These are phyloP conservation scores for Pichia sp. DNA, from an alignment of 1,139 yeast species.

Conservation along the genomic window DNA sequence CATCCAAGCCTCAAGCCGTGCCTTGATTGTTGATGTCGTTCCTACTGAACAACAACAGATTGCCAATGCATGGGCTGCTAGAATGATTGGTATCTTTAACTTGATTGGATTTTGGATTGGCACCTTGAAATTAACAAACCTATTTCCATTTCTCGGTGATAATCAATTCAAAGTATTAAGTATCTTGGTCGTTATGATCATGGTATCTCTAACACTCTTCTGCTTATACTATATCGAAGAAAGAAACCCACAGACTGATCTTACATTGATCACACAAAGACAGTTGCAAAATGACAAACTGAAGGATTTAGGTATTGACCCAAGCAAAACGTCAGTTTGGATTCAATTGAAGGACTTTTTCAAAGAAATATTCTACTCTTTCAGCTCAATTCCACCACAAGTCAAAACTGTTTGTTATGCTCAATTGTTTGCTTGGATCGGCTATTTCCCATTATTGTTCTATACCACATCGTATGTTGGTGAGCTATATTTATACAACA, in stretches of 20 bases:
- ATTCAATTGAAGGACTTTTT: constrained; percentile 32
- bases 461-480: constrained; percentile 52
- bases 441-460: constrained; percentile 48
- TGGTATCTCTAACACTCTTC: constrained; percentile 38
- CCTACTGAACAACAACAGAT: constrained; percentile 51
- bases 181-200: constrained; percentile 40
- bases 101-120: constrained; percentile 51
- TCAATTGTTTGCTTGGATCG: constrained; percentile 53
- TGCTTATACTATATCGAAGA: constrained; percentile 44
- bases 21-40: constrained; percentile 56
- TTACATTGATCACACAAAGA: constrained; percentile 37
- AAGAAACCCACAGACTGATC: constrained; percentile 44
- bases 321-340: constrained; percentile 22
- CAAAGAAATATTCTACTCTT: constrained; percentile 39
- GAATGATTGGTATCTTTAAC: constrained; percentile 61
- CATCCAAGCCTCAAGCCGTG: constrained; percentile 60
- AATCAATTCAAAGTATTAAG: constrained; percentile 53
- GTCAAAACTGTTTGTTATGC: constrained; percentile 42
- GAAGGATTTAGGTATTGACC: constrained; percentile 34
- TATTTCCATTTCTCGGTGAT: constrained; percentile 40
- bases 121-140: constrained; percentile 40
- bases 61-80: constrained; percentile 74
- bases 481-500: constrained; percentile 40
- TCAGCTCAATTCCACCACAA: constrained; percentile 41
- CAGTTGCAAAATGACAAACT: constrained; percentile 32